Conservation (phyloP, 2,329 filamentous ascomycete species). For the Botrytis fabae region DNA sequence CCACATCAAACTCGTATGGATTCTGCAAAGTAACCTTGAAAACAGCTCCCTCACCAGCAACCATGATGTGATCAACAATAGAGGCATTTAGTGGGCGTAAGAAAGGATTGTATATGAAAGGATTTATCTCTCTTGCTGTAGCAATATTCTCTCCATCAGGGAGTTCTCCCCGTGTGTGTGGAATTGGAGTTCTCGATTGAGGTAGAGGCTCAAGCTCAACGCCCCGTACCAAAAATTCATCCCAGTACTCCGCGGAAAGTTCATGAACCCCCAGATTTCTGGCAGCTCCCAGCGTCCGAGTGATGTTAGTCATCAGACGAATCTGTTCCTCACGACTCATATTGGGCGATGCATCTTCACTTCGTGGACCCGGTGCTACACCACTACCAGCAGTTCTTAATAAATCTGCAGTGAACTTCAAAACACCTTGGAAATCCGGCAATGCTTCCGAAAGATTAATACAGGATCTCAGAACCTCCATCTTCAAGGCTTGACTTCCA, state of each 20-base stretch:
- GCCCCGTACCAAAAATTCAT: constrained; percentile 85
- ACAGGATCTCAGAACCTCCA: constrained; percentile 84
- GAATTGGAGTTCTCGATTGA: constrained; percentile 60
- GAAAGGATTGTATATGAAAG: constrained; percentile 96
- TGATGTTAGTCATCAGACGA: constrained; percentile 80
- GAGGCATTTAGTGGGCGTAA: constrained; percentile 64
- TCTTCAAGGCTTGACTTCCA: constrained; percentile 77
- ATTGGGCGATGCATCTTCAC: constrained; percentile 67
- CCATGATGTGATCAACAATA: constrained; percentile 65
- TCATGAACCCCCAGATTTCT: constrained; percentile 69
- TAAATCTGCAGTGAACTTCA: constrained; percentile 82
- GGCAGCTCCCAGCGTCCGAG: constrained; percentile 77
- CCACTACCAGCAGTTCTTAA: constrained; percentile 80
- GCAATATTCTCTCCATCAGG: constrained; percentile 45
- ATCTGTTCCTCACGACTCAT: constrained; percentile 82
- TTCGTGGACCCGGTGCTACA: constrained; percentile 69
- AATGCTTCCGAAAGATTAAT: constrained; percentile 92
- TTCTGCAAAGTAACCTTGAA: constrained; percentile 90
- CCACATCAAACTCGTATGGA: constrained; percentile 88
- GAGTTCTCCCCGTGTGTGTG: constrained; percentile 58
- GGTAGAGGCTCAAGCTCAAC: constrained; percentile 68
- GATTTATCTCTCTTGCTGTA: constrained; percentile 57
- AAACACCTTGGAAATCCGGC: constrained; percentile 86
- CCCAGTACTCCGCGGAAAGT: constrained; percentile 87
- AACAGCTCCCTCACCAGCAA: constrained; percentile 73